Evolutionary conservation across 768 basidiomycete species (phyloP), one percentile per base, ranked within the genome.

Genomic region (Cubamyces lactineus): DNA sequence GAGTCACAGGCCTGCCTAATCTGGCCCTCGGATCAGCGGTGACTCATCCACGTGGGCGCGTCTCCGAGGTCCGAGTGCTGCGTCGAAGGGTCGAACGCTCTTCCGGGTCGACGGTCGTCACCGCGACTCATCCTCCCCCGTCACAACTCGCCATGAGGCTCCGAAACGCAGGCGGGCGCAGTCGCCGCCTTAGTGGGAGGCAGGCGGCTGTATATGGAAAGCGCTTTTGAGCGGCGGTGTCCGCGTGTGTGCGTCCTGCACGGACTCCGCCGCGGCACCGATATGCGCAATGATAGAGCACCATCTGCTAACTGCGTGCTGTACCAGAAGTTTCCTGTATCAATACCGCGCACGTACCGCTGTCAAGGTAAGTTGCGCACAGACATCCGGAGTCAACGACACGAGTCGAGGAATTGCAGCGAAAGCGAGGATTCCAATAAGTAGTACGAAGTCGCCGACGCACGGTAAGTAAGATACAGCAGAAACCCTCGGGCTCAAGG

Each of bases 41-140:
- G 61, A 62, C 49, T 62, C 61, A 62, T 53, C 55, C 61, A 62
- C 61, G 61, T 62, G 61, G 49, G 41, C 53, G 24, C 49, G 21
- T 24, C 56, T 41, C 46, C 46, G 56, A 57, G n/a, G 19, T 28
- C 48, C 48, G 48, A 13, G 17, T 13, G 19, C 19, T 23, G 45
- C 19, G 19, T 46, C 45, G 45, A 46, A 23, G 19, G 12, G 3
- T 5, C 21, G 7, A n/a, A n/a, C 1, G 43, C 43, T 7, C 3
- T n/a, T n/a, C 41, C 13, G 15, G 11, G 17, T 43, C 42, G 1
- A 1, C 17, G 5, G 42, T n/a, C 17, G 17, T 21, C 42, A 16
- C 16, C 19, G 42, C 42, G 42, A 19, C 19, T 21, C 16, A 43
- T 21, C 42, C 42, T 4, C 11, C 15, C 42, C 42, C 16, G 42